Evolutionary conservation across 768 basidiomycete genomes (phyloP).

Genomic region (Lentinus brumalis): DNA sequence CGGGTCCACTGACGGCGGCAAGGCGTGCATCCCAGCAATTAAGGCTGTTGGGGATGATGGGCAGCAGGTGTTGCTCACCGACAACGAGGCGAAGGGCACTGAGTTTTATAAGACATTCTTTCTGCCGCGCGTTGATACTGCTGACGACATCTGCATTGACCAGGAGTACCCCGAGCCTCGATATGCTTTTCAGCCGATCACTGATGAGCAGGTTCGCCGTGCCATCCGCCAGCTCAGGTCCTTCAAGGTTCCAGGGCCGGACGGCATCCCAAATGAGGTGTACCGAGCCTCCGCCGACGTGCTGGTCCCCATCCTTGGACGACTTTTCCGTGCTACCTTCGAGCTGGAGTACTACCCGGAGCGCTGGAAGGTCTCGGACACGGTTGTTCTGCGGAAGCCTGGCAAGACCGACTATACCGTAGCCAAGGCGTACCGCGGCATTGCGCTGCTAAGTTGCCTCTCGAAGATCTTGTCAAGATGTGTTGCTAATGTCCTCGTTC

Average conservation of each 20-base stretch:
- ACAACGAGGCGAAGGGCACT: too few species aligned
- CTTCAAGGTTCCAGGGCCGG: not conserved
- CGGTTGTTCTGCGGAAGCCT: not conserved
- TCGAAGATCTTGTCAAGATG: not conserved
- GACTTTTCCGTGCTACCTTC: not conserved
- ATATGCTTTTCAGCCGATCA: not conserved
- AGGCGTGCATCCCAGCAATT: too few species aligned
- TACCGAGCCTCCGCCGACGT: not conserved
- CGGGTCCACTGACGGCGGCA: not conserved
- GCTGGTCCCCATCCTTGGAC: not conserved
- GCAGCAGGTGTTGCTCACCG: too few species aligned
- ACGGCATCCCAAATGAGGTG: not conserved
- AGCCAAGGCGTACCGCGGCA: not conserved
- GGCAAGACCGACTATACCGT: not conserved
- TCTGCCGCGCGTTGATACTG: not conserved
- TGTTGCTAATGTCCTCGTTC: not conserved
- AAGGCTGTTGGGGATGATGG: too few species aligned
- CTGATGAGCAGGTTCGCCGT: not conserved
- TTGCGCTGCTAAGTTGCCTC: not conserved
- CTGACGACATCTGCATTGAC: not conserved
- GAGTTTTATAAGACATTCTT: not conserved
- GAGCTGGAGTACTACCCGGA: not conserved
- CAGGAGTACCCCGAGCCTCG: not conserved
- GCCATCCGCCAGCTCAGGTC: not conserved
- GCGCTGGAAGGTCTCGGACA: not conserved